phyloP scores from a whole-genome alignment of 192 early-diverging fungal species.

The Cetraspora pellucida region DNA sequence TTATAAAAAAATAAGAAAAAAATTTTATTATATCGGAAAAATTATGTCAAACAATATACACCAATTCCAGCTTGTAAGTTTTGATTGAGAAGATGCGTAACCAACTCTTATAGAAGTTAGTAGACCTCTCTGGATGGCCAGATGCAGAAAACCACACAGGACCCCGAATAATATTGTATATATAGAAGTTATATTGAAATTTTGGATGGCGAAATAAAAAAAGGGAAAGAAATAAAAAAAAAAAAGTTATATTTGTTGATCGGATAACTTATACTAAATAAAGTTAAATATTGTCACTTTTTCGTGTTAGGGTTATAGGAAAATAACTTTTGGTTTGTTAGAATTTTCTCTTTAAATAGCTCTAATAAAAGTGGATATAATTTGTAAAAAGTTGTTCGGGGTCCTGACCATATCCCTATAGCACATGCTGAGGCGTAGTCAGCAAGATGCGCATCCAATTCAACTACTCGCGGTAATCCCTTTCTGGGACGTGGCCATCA shows the following conservation, averaged over 20 bases:
- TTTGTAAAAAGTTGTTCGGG: too few relatives aligned
- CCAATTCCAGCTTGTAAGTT: constrained; percentile 15
- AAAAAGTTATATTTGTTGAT: too few relatives aligned
- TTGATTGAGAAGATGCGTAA: not conserved
- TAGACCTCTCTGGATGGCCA: not conserved
- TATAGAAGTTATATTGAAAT: too few relatives aligned
- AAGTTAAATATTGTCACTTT: too few relatives aligned
- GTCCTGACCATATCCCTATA: not conserved
- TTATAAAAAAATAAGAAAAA: not conserved
- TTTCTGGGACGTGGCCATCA: not conserved
- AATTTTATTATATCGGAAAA: constrained; percentile 9
- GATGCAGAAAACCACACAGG: constrained; percentile 12
- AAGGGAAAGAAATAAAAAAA: too few relatives aligned
- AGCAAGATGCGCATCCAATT: constrained; percentile 3
- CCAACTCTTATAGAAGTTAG: not conserved
- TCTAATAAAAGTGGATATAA: too few relatives aligned
- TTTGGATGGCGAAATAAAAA: too few relatives aligned
- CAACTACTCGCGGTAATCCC: not conserved
- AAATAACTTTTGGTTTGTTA: too few relatives aligned
- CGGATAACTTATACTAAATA: too few relatives aligned
- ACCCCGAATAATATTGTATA: too few relatives aligned
- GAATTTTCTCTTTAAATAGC: too few relatives aligned
- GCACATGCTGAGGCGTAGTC: not conserved
- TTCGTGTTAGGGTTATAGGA: too few relatives aligned
- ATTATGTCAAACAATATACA: not conserved